Conservation (phyloP, 192 early-diverging fungal species). For the Backusella macrospora region DNA sequence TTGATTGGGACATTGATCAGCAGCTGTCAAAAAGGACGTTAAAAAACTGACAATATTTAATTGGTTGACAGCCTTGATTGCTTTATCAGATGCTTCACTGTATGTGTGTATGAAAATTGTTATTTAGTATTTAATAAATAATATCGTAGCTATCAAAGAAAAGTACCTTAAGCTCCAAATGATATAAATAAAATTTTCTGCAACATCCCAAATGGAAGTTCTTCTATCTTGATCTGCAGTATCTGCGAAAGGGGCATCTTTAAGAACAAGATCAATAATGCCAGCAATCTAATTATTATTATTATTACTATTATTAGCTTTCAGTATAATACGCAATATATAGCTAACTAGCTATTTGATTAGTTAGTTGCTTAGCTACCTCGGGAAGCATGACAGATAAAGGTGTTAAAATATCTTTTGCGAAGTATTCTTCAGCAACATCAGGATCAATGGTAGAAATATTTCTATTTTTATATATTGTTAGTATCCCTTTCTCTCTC, state of each 20-base stretch:
- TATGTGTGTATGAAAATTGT: not conserved
- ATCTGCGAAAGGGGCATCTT: slow-evolving; percentile 37
- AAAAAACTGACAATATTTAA: slow-evolving; percentile 63
- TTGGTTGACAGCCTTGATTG: slow-evolving; percentile 68
- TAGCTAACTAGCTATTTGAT: too few relatives aligned
- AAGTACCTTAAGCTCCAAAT: slow-evolving; percentile 52
- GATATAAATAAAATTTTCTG: slow-evolving; percentile 62
- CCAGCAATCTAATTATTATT: slow-evolving; percentile 30
- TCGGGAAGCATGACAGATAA: slow-evolving; percentile 49
- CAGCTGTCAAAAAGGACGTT: slow-evolving; percentile 64
- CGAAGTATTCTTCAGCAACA: slow-evolving; percentile 59
- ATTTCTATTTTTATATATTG: slow-evolving; percentile 48
- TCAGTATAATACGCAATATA: slow-evolving; percentile 12
- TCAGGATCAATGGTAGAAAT: slow-evolving; percentile 57
- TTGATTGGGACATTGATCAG: slow-evolving; percentile 50
- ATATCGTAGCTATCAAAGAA: not conserved
- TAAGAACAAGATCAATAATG: slow-evolving; percentile 40
- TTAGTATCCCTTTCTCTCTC: not conserved
- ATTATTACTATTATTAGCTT: slow-evolving; percentile 16
- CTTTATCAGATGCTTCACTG: slow-evolving; percentile 73
- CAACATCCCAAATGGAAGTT: slow-evolving; percentile 57
- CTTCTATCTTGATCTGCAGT: slow-evolving; percentile 41
- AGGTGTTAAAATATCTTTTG: slow-evolving; percentile 57
- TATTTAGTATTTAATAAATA: not conserved
- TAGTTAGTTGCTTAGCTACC: slow-evolving; percentile 19